These are phyloP conservation scores for Aspergillus clavatus DNA, from an alignment of 2,329 filamentous ascomycete genomes.

Conservation along the genomic window DNA sequence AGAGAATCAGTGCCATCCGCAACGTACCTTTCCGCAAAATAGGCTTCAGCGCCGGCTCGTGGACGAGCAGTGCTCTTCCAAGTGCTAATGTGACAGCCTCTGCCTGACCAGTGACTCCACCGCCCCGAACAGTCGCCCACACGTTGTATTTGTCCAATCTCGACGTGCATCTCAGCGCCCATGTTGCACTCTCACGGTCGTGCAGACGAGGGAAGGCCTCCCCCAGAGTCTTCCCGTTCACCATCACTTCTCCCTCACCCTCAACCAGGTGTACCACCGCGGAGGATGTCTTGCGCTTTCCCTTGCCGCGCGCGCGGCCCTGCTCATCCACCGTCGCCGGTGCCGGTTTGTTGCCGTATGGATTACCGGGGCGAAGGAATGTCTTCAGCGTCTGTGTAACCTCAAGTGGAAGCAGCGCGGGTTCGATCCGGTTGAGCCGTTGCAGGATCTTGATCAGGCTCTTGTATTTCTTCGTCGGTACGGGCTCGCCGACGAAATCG, in stretches of 20 bases:
- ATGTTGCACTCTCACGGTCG: slow-evolving; percentile 89
- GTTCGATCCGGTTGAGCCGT: slow-evolving; percentile 79
- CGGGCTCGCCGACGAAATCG: slow-evolving; percentile 62
- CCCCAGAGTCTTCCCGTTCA: slow-evolving; percentile 83
- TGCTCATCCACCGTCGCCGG: slow-evolving; percentile 65
- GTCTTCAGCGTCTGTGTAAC: slow-evolving; percentile 60
- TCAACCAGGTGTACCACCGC: slow-evolving; percentile 87
- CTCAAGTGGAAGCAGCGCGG: slow-evolving; percentile 65
- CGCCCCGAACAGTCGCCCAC: slow-evolving; percentile 78
- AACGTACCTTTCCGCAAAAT: slow-evolving; percentile 79
- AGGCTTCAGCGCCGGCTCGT: slow-evolving; percentile 89
- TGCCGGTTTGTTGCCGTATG: slow-evolving; percentile 59
- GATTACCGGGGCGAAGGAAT: slow-evolving; percentile 72
- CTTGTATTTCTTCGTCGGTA: slow-evolving; percentile 73
- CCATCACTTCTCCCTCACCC: slow-evolving; percentile 79
- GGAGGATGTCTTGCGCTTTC: slow-evolving; percentile 79
- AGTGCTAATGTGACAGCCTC: slow-evolving; percentile 89
- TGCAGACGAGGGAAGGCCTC: slow-evolving; percentile 83
- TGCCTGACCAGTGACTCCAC: slow-evolving; percentile 90
- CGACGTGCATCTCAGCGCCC: slow-evolving; percentile 78
- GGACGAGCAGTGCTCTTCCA: slow-evolving; percentile 78
- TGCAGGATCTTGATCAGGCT: slow-evolving; percentile 71
- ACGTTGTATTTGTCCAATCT: slow-evolving; percentile 95
- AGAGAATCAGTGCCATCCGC: not conserved
- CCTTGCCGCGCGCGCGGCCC: slow-evolving; percentile 74